These are phyloP conservation scores for Pleurotus tuber-regium DNA, from an alignment of 768 basidiomycete genomes.

Conservation along the genomic window DNA sequence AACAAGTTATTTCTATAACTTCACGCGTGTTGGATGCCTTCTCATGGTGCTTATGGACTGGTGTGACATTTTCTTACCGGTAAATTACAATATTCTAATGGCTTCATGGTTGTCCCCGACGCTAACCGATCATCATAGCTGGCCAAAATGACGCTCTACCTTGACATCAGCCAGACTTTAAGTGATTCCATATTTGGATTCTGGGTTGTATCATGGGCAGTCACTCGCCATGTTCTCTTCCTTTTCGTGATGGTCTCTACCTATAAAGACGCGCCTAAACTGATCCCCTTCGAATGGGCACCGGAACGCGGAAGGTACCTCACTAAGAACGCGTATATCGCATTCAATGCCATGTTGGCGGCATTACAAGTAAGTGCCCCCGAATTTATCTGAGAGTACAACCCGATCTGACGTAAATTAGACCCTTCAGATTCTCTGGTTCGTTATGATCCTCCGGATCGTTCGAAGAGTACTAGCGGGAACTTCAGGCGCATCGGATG, in stretches of 20 bases:
- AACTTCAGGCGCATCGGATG: conserved; percentile 78
- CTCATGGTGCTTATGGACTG: conserved; percentile 94
- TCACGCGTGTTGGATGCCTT: conserved; percentile 85
- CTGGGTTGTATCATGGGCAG: conserved; percentile 89
- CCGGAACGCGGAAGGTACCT: conserved; percentile 56
- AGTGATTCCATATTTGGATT: conserved; percentile 76
- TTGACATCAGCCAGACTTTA: conserved; percentile 54
- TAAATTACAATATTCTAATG: conserved; percentile 37
- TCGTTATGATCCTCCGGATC: conserved; percentile 78
- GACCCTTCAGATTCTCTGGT: conserved; percentile 83
- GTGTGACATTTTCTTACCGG: conserved; percentile 90
- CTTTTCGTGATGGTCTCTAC: conserved; percentile 63
- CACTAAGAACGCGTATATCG: conserved; percentile 38
- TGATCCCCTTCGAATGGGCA: conserved; percentile 58
- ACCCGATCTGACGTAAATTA: no score
- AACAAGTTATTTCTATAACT: conserved; percentile 77
- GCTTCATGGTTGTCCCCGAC: neutral
- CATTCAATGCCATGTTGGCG: conserved; percentile 55
- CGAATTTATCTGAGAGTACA: conserved; percentile 11
- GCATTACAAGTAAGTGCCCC: conserved; percentile 54
- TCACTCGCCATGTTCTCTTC: conserved; percentile 87
- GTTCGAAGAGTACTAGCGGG: conserved; percentile 75
- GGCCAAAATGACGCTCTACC: conserved; percentile 93
- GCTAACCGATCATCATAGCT: conserved; percentile 41
- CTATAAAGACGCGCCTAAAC: conserved; percentile 44